Conservation (phyloP, 805 yeast species). For the Citeromyces matritensis region DNA sequence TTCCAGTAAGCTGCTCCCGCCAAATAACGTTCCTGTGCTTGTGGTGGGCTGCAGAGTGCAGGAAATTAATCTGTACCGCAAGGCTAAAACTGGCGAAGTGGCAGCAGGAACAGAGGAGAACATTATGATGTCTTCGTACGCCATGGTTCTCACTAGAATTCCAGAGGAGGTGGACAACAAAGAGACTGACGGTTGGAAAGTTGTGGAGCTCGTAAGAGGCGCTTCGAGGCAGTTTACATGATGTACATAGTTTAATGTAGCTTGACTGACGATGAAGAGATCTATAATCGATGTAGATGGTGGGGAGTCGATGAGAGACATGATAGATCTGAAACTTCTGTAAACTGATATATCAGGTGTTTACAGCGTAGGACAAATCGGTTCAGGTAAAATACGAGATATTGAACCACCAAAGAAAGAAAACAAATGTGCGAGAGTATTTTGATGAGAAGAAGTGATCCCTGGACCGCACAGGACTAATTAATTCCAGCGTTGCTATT, state of each 20-base stretch:
- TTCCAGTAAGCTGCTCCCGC: conserved; percentile 76
- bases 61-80: conserved; percentile 81
- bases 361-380: too few species aligned
- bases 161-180: conserved; percentile 84
- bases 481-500: too few species aligned
- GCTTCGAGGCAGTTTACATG: conserved; percentile 73
- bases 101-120: conserved; percentile 95
- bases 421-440: too few species aligned
- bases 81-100: conserved; percentile 81
- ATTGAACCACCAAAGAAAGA: too few species aligned
- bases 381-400: too few species aligned
- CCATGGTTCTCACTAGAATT: conserved; percentile 85
- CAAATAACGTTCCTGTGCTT: conserved; percentile 82
- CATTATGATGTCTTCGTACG: conserved; percentile 85
- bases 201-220: conserved; percentile 87
- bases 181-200: conserved; percentile 95
- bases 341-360: too few species aligned
- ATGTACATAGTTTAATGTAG: conserved; percentile 1
- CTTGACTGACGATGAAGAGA: not conserved
- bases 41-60: conserved; percentile 95
- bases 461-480: too few species aligned
- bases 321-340: too few species aligned
- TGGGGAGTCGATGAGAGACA: too few species aligned
- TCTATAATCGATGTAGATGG: too few species aligned
- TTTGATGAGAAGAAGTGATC: too few species aligned